phyloP scores from a whole-genome alignment of 1,284 basidiomycete species.

The Cutaneotrichosporon spelunceum region DNA sequence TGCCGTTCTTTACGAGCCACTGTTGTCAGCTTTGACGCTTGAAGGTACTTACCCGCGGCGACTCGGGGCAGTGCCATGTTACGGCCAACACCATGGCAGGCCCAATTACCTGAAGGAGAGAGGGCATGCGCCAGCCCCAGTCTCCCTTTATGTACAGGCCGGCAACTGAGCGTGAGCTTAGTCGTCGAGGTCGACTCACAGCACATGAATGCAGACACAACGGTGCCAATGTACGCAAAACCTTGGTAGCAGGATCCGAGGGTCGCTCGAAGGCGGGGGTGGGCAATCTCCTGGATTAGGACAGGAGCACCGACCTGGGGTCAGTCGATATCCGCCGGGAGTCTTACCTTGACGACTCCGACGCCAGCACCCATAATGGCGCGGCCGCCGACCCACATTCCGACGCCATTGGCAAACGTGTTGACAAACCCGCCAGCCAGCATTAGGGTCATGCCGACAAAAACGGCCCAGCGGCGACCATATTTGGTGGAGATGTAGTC shows the following conservation, averaged over 20 bases:
- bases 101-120: background rate
- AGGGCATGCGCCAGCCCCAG: background rate
- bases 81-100: background rate
- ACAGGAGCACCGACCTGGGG: background rate
- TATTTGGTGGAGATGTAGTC: conserved; percentile 23
- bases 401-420: conserved; percentile 23
- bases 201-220: background rate
- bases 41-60: background rate
- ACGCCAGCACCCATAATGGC: conserved; percentile 51
- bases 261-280: background rate
- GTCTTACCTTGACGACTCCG: too few species aligned
- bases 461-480: conserved; percentile 27
- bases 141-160: background rate
- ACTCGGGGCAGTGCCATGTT: background rate
- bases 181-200: background rate
- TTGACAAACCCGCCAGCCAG: conserved; percentile 33
- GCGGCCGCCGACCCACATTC: conserved; percentile 26
- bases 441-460: conserved; percentile 29
- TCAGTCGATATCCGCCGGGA: too few species aligned
- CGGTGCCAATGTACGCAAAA: background rate
- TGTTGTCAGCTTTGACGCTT: conserved; percentile 19
- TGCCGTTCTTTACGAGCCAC: conserved; percentile 38
- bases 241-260: background rate
- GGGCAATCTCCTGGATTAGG: background rate
- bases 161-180: background rate